phyloP scores from a whole-genome alignment of 306 rosid species.

The Datisca glomerata region DNA sequence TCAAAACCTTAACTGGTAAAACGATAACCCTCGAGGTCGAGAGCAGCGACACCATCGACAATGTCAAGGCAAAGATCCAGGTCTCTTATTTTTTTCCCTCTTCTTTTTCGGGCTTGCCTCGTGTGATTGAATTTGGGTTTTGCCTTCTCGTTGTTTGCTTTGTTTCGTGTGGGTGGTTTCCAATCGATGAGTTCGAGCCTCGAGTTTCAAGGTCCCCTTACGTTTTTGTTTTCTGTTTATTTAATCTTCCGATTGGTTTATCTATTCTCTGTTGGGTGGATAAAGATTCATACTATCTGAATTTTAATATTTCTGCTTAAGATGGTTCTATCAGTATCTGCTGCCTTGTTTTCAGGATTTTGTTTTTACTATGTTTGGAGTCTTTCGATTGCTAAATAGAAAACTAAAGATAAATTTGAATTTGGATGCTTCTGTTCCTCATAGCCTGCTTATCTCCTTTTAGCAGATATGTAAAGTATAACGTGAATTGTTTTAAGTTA shows the following conservation, averaged over 20 bases:
- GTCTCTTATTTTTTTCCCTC: not conserved
- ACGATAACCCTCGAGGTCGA: slow-evolving; percentile 44
- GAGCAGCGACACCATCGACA: slow-evolving; percentile 41
- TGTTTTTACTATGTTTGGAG: too few species aligned
- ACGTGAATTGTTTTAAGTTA: too few species aligned
- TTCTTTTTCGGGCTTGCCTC: not conserved
- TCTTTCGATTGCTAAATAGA: too few species aligned
- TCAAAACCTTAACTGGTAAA: slow-evolving; percentile 38
- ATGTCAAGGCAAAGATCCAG: slow-evolving; percentile 43
- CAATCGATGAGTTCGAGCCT: too few species aligned
- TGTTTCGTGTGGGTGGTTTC: not conserved
- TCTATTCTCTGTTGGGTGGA: not conserved
- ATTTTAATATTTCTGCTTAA: not conserved
- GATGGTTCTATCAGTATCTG: not conserved
- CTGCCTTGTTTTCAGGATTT: too few species aligned
- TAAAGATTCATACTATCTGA: too few species aligned
- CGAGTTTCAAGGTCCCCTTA: not conserved
- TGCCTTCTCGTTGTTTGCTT: not conserved
- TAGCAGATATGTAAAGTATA: not conserved
- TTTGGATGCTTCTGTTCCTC: not conserved
- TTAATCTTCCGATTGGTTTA: not conserved
- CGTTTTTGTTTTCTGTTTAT: not conserved
- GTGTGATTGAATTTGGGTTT: slow-evolving; percentile 1
- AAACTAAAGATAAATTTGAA: too few species aligned
- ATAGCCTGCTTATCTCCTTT: not conserved